A percentile compares a stretch with the other conserved stretches of the same genome.
Conservation (phyloP, 345 rosid genomes). For the Pseudoturritis turrita region DNA sequence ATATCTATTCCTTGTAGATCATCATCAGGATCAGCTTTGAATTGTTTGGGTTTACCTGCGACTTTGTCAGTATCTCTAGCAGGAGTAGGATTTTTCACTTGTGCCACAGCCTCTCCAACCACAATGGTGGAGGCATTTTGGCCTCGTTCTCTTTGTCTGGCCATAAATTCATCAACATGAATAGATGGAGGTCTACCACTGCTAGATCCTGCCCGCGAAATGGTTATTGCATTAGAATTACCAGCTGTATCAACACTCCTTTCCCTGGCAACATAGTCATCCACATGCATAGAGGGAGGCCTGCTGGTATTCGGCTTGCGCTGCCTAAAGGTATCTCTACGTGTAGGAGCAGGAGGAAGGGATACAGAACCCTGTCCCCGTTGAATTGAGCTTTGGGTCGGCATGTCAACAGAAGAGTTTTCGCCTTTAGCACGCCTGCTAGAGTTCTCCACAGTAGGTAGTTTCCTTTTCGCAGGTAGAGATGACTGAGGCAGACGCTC, state of each 20-base stretch:
- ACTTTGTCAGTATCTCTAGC: slow-evolving; percentile 49
- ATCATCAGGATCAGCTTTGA: slow-evolving; percentile 83
- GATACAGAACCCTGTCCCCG: slow-evolving; percentile 63
- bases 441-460: slow-evolving; percentile 58
- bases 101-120: slow-evolving; percentile 63
- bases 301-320: slow-evolving; percentile 96
- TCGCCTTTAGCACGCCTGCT: slow-evolving; percentile 76
- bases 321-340: slow-evolving; percentile 87
- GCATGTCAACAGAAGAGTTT: slow-evolving; percentile 51
- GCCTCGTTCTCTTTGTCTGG: slow-evolving; percentile 86
- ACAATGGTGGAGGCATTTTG: slow-evolving; percentile 59
- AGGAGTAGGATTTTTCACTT: slow-evolving; percentile 51
- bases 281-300: slow-evolving; percentile 99
- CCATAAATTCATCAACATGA: slow-evolving; percentile 99
- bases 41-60: slow-evolving; percentile 58
- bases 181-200: slow-evolving; percentile 99
- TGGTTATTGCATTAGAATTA: slow-evolving; percentile 78
- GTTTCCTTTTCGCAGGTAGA: slow-evolving; percentile 63
- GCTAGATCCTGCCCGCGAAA: slow-evolving; percentile 74
- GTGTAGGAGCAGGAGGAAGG: slow-evolving; percentile 63
- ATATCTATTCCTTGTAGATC: slow-evolving; percentile 95
- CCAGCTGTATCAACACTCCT: slow-evolving; percentile 68
- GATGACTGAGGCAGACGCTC: slow-evolving; percentile 68
- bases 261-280: slow-evolving; percentile 98
- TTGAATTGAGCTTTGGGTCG: slow-evolving; percentile 51